Conservation (phyloP, 257 asterid genomes). For the Solanum bulbocastanum region DNA sequence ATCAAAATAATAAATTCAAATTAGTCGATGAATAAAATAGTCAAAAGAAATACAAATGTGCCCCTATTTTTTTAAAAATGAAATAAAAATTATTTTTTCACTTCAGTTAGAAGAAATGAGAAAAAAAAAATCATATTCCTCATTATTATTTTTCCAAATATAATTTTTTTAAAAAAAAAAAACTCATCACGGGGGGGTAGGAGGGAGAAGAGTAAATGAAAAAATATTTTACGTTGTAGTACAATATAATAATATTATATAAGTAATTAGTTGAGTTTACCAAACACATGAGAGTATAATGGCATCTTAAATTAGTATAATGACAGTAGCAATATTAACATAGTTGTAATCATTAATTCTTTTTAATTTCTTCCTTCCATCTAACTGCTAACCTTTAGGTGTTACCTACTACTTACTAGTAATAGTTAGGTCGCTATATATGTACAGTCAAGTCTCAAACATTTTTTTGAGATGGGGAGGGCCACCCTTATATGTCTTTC, state of each 20-base stretch:
- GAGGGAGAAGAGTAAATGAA: background rate
- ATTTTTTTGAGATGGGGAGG: background rate
- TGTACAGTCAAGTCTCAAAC: background rate
- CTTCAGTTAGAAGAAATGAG: too few species aligned
- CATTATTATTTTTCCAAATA: background rate
- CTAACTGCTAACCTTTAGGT: background rate
- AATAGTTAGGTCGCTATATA: background rate
- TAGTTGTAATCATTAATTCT: background rate
- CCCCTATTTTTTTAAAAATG: too few species aligned
- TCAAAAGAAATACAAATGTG: too few species aligned
- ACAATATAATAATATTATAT: background rate
- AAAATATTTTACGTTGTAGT: background rate
- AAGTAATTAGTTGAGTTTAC: background rate
- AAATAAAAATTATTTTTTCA: too few species aligned
- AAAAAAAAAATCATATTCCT: too few species aligned
- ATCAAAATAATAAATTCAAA: too few species aligned
- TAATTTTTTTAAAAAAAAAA: background rate
- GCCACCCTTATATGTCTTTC: background rate
- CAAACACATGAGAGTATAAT: background rate
- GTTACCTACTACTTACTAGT: background rate
- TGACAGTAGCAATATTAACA: background rate
- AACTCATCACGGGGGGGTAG: background rate
- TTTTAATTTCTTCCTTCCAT: background rate
- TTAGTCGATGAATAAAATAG: too few species aligned
- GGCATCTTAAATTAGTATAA: background rate